Conservation (phyloP, 768 basidiomycete species). For the Boletus sensibilis region DNA sequence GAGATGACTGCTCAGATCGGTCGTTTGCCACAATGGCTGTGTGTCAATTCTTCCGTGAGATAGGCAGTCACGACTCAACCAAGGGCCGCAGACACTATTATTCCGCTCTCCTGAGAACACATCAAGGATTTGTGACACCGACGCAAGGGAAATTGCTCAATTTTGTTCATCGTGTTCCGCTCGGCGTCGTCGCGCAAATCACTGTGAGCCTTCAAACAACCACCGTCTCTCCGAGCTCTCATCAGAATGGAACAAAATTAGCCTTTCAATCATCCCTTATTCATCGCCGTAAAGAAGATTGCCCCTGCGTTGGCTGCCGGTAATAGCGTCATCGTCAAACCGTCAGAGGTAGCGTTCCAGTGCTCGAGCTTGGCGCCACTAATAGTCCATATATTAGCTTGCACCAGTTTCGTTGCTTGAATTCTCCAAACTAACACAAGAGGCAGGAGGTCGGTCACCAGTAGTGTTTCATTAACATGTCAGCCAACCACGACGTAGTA, state of each 20-base stretch:
- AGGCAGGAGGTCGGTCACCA: constrained; percentile 59
- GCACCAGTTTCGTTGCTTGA: constrained; percentile 80
- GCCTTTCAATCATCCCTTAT: constrained; percentile 89
- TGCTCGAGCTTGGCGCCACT: background rate
- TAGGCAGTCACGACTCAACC: background rate
- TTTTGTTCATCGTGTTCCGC: constrained; percentile 73
- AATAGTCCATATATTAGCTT: constrained; percentile 39
- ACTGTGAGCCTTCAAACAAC: constrained; percentile 48
- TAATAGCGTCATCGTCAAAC: constrained; percentile 80
- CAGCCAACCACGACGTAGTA: constrained; percentile 43
- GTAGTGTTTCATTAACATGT: background rate
- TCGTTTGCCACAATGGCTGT: constrained; percentile 87
- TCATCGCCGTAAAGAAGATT: constrained; percentile 88
- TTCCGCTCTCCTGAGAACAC: constrained; percentile 69
- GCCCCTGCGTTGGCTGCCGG: constrained; percentile 83
- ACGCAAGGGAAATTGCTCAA: constrained; percentile 79
- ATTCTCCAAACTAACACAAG: constrained; percentile 61
- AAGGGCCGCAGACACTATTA: constrained; percentile 62
- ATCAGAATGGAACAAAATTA: constrained; percentile 26
- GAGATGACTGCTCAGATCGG: constrained; percentile 82
- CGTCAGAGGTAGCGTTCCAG: constrained; percentile 56
- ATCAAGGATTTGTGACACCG: constrained; percentile 67
- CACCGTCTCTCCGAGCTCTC: background rate
- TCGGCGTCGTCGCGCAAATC: constrained; percentile 89
- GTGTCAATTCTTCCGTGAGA: constrained; percentile 27